A percentile compares a stretch with the other conserved stretches of the same genome.
phyloP scores from a whole-genome alignment of 371 early-diverging fungal genomes.

The Globomyces sp. region DNA sequence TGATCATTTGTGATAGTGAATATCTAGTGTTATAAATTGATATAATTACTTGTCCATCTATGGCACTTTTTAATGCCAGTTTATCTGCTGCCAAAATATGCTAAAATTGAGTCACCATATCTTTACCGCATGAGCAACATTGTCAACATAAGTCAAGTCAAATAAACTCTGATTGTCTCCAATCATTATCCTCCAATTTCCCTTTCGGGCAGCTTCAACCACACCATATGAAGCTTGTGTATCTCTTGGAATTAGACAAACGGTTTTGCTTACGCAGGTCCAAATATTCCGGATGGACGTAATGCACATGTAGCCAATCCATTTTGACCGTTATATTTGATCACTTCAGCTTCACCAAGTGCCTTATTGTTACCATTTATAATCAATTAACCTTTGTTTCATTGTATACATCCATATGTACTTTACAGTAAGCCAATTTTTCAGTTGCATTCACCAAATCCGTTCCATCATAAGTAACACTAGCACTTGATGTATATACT shows the following conservation, averaged over 20 bases:
- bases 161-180: slow-evolving; percentile 84
- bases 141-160: slow-evolving; percentile 94
- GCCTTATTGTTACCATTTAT: slow-evolving; percentile 32
- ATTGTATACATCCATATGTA: slow-evolving; percentile 84
- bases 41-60: slow-evolving; percentile 49
- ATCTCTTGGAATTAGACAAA: slow-evolving; percentile 60
- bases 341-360: slow-evolving; percentile 74
- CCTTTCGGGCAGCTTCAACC: slow-evolving; percentile 69
- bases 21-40: slow-evolving; percentile 47
- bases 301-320: slow-evolving; percentile 28
- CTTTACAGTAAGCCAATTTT: slow-evolving; percentile 60
- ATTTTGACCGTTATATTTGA: slow-evolving; percentile 70
- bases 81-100: slow-evolving; percentile 86
- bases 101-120: no score
- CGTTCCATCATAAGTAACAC: slow-evolving; percentile 82
- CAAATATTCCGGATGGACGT: slow-evolving; percentile 91
- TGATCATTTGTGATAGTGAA: slow-evolving; percentile 92
- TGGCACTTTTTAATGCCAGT: slow-evolving; percentile 37
- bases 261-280: slow-evolving; percentile 39
- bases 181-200: slow-evolving; percentile 70
- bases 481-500: slow-evolving; percentile 84
- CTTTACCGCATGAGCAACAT: slow-evolving; percentile 72
- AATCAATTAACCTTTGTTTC: slow-evolving; percentile 59
- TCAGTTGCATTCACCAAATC: slow-evolving; percentile 82
- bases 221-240: slow-evolving; percentile 77